Base-by-base conservation (phyloP, 1,139 yeast genomes). In the Trichomonascaceae sp. region DNA sequence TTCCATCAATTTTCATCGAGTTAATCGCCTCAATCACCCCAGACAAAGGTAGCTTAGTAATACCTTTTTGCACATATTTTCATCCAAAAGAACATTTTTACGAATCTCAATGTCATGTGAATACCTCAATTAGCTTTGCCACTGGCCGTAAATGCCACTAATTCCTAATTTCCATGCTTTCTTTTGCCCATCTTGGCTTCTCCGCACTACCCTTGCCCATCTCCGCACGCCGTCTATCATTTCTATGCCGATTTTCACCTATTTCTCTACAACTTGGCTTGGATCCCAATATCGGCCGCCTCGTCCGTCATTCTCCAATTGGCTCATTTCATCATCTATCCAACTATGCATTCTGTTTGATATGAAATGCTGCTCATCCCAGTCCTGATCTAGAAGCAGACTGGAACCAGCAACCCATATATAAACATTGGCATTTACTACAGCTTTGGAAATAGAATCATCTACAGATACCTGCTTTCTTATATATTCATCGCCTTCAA, bases 401-500 rank as follows among this genome's bases (percentile, higher is more conserved):
- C 49, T 57, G 20, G 49, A 55, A 1, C 57, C 58, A 36, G 59
- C 66, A 8, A 54, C 54, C 69, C 70, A 67, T 8, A 65, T 48
- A 53, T 67, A 66, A 7, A 60, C 56, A 36, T 51, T 45, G 1
- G 68, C 68, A n/a, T 46, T 20, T 6, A 58, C 61, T 1, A 10
- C n/a, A n/a, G 49, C 49, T 1, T 57, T 60, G 0, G 57, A 53
- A 6, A 51, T 55, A 9, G 53, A 47, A 44, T 63, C 68, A 3
- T 44, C 39, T 1, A 67, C 67, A 0, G 48, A 38, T 1, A 67
- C 65, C 13, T 18, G 20, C 43, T 52, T 53, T 17, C 72, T 60
- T 17, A 45, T 47, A 53, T 69, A 69, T 51, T 69, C 72, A 43
- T 62, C 66, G 0, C 71, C 72, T 53, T 69, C 73, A 55, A 69